Evolutionary conservation across 768 basidiomycete genomes (phyloP), one percentile per base, ranked within the genome.

Genomic region (Astraeus odoratus): DNA sequence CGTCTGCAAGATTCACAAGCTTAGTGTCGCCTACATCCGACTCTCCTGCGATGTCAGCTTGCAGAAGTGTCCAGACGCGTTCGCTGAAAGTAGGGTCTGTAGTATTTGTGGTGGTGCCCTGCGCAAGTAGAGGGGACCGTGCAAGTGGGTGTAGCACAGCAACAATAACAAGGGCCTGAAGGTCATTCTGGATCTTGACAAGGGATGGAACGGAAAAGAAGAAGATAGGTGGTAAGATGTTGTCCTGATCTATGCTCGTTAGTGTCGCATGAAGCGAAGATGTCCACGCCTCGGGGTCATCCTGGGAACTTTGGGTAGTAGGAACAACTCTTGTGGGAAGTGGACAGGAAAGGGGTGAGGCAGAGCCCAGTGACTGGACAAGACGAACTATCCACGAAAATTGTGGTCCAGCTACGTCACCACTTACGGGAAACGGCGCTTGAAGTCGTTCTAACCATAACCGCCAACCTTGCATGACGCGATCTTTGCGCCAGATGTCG

Each of bases 1-100:
- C 86, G 55, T 87, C 86, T 1, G 80, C 82, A 20, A 88, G 74
- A 57, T 87, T 80, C 37, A 79, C 57, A 29, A 86, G 58, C 54
- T 81, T 83, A 15, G 79, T 80, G 16, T 64, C 60, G 12, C 60
- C 55, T 16, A 61, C 50, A n/a, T 49, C 60, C 1, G 63, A 55
- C 30, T 62, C 55, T 45, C 53, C 47, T 1, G 71, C 62, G 35
- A 85, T 73, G 51, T 84, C 82, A 15, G 69, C 62, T 49, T 70
- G 70, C 18, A 87, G 72, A 9, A 86, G 72, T 2, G 75, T 65
- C 84, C 84, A 86, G 8, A 86, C 57, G 38, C 83, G 80, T 16
- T 67, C 53, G 60, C 74, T 72, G 58, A 85, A 83, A 34, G 71
- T 45, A 7, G 46, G 33, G 19, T 53, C 44, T 23, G 31, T 18